Evolutionary conservation across 495 filamentous ascomycete species (phyloP), one percentile per base, ranked within the genome.

Genomic region (Xylaria telfairii): DNA sequence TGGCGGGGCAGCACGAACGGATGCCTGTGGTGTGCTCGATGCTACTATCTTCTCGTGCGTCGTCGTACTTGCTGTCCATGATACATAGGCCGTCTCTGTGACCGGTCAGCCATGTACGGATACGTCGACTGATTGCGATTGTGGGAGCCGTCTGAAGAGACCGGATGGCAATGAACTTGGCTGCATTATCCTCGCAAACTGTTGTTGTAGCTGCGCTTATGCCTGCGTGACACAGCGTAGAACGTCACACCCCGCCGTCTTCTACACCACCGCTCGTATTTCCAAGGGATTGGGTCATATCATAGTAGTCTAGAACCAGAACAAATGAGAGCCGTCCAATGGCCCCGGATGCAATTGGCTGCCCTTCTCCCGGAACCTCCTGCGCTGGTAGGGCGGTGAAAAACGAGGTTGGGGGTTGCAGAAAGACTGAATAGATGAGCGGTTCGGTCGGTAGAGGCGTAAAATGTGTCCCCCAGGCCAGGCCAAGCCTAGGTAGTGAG

Each of bases 121-220:
- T 28, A 26, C 54, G 39, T 65, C 34, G 47, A 54, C n/a, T 26
- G 24, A 47, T 19, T 70, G 39, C 68, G 46, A 65, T 47, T 46
- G 51, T 41, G 13, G n/a, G 49, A 47, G 37, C 34, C 34, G 39
- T 54, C 39, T 65, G 46, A 70, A 49, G 34, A 57, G 61, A 49
- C 61, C 68, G 41, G 47, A 57, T 47, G 49, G 44, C 46, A 59
- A 28, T n/a, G 47, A 63, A 56, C 37, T 42, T 28, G 49, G 68
- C 46, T 70, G 61, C 60, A 70, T 53, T 21, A 30, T 54, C 28
- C 61, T 70, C 68, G 61, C 68, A 70, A 70, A 70, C 68, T 70
- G 61, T 64, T 65, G 60, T 69, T 70, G 59, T 54, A 64, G 53
- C n/a, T 54, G 39, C 30, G 47, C 68, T 44, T 63, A 61, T 49